Percentiles rank a stretch among this genome's conserved stretches.
These are phyloP conservation scores for Cetradonia linearis DNA, from an alignment of 495 filamentous ascomycete species.

Conservation along the genomic window DNA sequence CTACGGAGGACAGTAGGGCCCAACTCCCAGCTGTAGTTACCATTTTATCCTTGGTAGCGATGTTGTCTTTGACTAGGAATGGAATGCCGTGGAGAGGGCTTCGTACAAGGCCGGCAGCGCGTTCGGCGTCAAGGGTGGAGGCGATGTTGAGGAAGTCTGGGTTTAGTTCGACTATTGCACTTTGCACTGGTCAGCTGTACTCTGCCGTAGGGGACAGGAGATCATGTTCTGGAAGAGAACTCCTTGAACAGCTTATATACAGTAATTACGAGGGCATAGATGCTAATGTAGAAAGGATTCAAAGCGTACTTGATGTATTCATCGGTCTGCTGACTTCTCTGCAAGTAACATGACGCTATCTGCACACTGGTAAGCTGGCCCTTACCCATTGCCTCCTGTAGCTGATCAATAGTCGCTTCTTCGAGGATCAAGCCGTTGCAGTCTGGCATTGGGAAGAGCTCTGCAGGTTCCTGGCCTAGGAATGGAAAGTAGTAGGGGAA, in stretches of 20 bases:
- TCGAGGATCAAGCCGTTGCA: constrained; percentile 54
- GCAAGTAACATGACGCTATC: constrained; percentile 43
- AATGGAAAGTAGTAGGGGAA: constrained; percentile 7
- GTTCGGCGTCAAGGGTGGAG: constrained; percentile 46
- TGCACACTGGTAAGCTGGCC: constrained; percentile 40
- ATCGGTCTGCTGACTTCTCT: constrained; percentile 44
- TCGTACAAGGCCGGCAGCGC: constrained; percentile 42
- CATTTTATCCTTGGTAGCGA: constrained; percentile 59
- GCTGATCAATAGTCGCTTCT: constrained; percentile 49
- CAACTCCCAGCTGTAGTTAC: constrained; percentile 52
- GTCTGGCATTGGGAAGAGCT: constrained; percentile 52
- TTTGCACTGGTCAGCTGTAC: constrained; percentile 15
- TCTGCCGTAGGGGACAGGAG: not conserved
- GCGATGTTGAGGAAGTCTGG: constrained; percentile 53
- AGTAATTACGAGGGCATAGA: not conserved
- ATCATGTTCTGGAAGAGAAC: not conserved
- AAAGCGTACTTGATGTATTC: constrained; percentile 46
- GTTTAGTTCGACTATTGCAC: constrained; percentile 50
- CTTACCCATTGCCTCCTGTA: constrained; percentile 36
- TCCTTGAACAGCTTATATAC: not conserved
- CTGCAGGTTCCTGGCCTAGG: constrained; percentile 33
- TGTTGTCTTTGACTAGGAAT: constrained; percentile 66
- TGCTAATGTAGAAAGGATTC: not conserved
- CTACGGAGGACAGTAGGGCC: constrained; percentile 52
- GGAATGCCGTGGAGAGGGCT: constrained; percentile 63